Conservation (phyloP, 495 filamentous ascomycete genomes). For the Podospora pseudoanserina region DNA sequence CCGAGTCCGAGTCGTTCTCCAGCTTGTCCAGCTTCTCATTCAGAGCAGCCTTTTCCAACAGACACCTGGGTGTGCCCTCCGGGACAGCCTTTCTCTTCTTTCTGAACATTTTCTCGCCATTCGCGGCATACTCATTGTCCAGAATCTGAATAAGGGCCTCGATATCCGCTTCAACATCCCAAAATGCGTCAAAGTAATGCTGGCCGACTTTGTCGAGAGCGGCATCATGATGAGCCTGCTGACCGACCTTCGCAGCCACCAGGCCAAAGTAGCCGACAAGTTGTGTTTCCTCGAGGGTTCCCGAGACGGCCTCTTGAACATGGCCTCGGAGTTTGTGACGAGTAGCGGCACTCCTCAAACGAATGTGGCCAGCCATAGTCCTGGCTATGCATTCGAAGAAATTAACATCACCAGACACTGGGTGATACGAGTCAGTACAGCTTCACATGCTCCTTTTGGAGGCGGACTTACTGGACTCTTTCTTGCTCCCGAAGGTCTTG, state of each 20-base stretch:
- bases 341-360: background rate
- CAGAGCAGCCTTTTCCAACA: background rate
- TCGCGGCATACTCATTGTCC: background rate
- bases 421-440: background rate
- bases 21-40: background rate
- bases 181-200: background rate
- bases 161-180: slow-evolving; percentile 8
- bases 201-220: background rate
- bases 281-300: background rate
- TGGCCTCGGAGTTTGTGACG: background rate
- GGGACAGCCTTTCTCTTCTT: background rate
- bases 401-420: background rate
- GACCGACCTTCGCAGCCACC: background rate
- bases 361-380: background rate
- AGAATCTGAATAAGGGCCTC: background rate
- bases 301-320: background rate
- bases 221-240: background rate
- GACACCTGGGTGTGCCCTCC: background rate
- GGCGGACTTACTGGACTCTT: background rate
- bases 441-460: background rate
- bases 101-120: slow-evolving; percentile 1
- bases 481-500: background rate
- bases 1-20: slow-evolving; percentile 6
- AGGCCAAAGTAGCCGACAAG: background rate
- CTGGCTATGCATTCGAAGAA: background rate